A percentile compares a stretch with the other conserved stretches of the same genome.
These are phyloP conservation scores for Tulasnella calospora DNA, from an alignment of 768 basidiomycete species.

Conservation along the genomic window DNA sequence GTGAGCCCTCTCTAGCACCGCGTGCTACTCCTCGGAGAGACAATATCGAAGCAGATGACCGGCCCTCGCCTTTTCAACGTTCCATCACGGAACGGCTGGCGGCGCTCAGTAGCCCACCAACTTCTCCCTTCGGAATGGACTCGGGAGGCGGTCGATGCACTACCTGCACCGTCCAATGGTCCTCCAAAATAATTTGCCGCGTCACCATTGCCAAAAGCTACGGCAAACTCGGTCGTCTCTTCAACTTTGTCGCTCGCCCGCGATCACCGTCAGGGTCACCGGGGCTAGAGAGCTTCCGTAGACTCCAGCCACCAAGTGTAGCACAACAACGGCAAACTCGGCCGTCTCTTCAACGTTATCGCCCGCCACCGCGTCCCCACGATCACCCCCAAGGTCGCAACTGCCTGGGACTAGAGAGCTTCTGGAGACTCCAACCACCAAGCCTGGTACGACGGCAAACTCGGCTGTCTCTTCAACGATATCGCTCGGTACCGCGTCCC, in stretches of 20 bases:
- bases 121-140: background rate
- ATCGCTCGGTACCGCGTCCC: background rate
- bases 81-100: slow-evolving; percentile 13
- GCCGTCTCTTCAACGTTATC: slow-evolving; percentile 1
- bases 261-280: background rate
- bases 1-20: background rate
- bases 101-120: background rate
- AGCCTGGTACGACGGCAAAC: background rate
- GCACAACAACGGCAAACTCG: background rate
- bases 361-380: background rate
- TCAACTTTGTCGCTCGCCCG: background rate
- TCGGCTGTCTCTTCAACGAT: no score
- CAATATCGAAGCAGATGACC: background rate
- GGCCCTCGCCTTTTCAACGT: background rate
- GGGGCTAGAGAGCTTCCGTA: background rate
- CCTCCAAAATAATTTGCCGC: slow-evolving; percentile 10
- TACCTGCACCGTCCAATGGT: background rate
- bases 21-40: background rate
- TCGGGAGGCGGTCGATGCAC: background rate
- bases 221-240: background rate
- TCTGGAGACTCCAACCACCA: background rate
- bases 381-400: background rate
- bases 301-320: background rate
- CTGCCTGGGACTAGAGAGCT: background rate
- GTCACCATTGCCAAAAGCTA: background rate